phyloP scores from a whole-genome alignment of 805 yeast species.

The Sugiyamaella chiloensis region DNA sequence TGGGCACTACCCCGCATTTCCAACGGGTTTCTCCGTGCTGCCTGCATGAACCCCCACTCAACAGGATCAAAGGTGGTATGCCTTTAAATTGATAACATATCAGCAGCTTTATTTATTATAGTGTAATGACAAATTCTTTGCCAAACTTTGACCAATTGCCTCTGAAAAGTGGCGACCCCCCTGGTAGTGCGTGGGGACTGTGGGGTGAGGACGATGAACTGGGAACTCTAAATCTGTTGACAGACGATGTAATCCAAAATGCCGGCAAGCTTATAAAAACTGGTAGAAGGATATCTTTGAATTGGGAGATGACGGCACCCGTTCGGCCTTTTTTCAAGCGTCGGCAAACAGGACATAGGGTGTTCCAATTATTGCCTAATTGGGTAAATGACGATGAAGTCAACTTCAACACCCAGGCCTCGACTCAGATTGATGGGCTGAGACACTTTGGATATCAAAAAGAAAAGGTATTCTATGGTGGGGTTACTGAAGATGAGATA shows the following conservation, averaged over 20 bases:
- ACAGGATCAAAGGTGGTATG: no score
- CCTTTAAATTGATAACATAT: no score
- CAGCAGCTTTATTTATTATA: no score
- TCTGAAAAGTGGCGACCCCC: conserved; percentile 13
- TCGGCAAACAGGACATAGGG: background rate
- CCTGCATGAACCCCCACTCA: no score
- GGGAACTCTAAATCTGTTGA: conserved; percentile 17
- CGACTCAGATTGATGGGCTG: conserved; percentile 36
- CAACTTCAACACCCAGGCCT: conserved; percentile 31
- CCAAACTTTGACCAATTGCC: conserved; percentile 14
- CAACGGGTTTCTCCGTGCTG: no score
- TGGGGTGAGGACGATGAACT: conserved; percentile 17
- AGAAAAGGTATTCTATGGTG: conserved; percentile 24
- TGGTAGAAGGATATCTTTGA: conserved; percentile 17
- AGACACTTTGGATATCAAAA: conserved; percentile 29
- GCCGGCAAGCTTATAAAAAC: conserved; percentile 14
- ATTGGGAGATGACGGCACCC: conserved; percentile 14
- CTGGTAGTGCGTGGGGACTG: conserved; percentile 22
- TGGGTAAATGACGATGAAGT: conserved; percentile 30
- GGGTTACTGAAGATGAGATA: conserved; percentile 27
- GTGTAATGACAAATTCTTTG: background rate
- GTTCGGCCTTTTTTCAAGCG: conserved; percentile 13
- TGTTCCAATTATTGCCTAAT: conserved; percentile 8
- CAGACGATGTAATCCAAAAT: conserved; percentile 11
- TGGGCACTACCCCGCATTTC: no score